These are phyloP conservation scores for Lumnitzera racemosa DNA, from an alignment of 345 rosid genomes.

Conservation along the genomic window DNA sequence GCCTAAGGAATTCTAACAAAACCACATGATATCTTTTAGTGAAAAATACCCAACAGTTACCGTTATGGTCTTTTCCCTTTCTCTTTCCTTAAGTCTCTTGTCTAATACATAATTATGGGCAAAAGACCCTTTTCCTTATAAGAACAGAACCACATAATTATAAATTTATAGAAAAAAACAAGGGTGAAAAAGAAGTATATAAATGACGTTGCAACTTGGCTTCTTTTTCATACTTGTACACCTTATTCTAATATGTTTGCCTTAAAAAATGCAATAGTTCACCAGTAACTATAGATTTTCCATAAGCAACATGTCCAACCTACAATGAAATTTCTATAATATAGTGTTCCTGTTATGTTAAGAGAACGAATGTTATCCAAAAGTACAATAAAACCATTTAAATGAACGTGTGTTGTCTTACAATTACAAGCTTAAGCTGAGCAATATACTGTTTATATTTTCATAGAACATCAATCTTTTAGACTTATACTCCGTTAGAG, in stretches of 20 bases:
- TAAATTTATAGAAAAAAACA: no score
- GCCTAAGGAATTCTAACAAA: slow-evolving; percentile 91
- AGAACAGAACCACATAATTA: background rate
- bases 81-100: no score
- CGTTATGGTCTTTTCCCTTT: slow-evolving; percentile 90
- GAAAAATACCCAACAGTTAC: slow-evolving; percentile 97
- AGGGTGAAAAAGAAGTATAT: background rate
- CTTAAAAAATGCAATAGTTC: slow-evolving; percentile 84
- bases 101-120: slow-evolving; percentile 12
- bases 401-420: slow-evolving; percentile 28
- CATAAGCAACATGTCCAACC: slow-evolving; percentile 99
- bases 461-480: slow-evolving; percentile 85
- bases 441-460: slow-evolving; percentile 42
- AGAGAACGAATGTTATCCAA: slow-evolving; percentile 1
- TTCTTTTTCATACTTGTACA: slow-evolving; percentile 94
- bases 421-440: slow-evolving; percentile 89
- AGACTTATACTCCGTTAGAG: slow-evolving; percentile 47
- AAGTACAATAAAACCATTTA: background rate
- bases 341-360: slow-evolving; percentile 8
- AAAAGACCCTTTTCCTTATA: slow-evolving; percentile 92
- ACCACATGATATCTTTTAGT: slow-evolving; percentile 83
- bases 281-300: slow-evolving; percentile 96
- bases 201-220: slow-evolving; percentile 44
- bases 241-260: slow-evolving; percentile 76
- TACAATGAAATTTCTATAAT: slow-evolving; percentile 16